Evolutionary conservation across 768 basidiomycete genomes (phyloP).

Genomic region (Paxillus ammoniavirescens): DNA sequence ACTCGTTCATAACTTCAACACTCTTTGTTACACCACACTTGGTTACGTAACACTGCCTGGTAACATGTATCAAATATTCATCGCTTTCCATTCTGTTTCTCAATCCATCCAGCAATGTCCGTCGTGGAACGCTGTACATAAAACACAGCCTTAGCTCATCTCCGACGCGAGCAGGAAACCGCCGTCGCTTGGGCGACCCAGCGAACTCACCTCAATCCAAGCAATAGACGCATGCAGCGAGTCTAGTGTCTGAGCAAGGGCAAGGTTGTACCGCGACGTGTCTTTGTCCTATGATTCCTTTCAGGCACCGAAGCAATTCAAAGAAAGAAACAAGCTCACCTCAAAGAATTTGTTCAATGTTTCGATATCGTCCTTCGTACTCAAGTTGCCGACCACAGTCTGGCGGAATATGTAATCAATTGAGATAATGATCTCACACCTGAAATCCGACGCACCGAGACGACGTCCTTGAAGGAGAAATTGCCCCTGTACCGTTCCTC

Average conservation of each 20-base stretch:
- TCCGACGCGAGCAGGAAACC: background rate
- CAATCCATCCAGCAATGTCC: slow-evolving; percentile 58
- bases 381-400: slow-evolving; percentile 45
- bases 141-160: slow-evolving; percentile 3
- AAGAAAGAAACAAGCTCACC: slow-evolving; percentile 35
- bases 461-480: slow-evolving; percentile 51
- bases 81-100: slow-evolving; percentile 1
- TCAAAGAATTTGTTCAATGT: slow-evolving; percentile 72
- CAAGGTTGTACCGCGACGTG: slow-evolving; percentile 63
- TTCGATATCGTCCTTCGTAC: slow-evolving; percentile 66
- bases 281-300: slow-evolving; percentile 51
- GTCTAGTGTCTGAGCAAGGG: slow-evolving; percentile 68
- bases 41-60: slow-evolving; percentile 16
- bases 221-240: slow-evolving; percentile 56
- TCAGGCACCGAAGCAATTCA: background rate
- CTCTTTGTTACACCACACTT: background rate
- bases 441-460: slow-evolving; percentile 42
- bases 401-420: slow-evolving; percentile 22
- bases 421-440: background rate
- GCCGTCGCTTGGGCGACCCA: background rate
- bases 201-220: slow-evolving; percentile 57
- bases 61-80: background rate
- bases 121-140: slow-evolving; percentile 50
- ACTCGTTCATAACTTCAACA: too few species aligned
- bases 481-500: slow-evolving; percentile 71